Conservation (phyloP, 164 flowering plant species). For the Umbellularia californica region DNA sequence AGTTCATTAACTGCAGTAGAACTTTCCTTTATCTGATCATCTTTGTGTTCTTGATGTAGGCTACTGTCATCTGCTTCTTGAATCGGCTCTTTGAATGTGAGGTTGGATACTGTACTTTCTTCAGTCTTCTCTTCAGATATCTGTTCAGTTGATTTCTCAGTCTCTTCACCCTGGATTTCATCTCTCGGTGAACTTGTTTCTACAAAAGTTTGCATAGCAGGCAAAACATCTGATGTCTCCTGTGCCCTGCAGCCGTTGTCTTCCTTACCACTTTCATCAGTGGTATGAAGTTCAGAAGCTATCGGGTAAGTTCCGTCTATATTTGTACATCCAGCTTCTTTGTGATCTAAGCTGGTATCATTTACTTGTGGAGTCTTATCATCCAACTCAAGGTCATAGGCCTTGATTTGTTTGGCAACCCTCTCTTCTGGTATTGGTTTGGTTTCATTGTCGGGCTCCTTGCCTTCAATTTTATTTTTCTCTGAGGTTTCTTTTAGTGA, state of each 20-base stretch:
- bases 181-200: background rate
- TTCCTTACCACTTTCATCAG: background rate
- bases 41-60: no score
- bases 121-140: background rate
- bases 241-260: background rate
- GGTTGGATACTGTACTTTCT: background rate
- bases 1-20: background rate
- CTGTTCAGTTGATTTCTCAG: background rate
- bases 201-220: background rate
- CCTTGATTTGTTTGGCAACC: background rate
- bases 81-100: conserved; percentile 12
- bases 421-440: background rate
- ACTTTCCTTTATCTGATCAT: background rate
- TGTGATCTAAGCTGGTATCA: background rate
- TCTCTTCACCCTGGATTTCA: background rate
- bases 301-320: background rate
- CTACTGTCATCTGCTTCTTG: conserved; percentile 9
- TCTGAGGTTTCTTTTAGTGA: conserved; percentile 1
- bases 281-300: background rate
- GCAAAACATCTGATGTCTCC: background rate
- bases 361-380: background rate
- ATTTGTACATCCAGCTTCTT: background rate
- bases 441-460: background rate
- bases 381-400: no score
- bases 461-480: background rate